Evolutionary conservation across 148 eudicot species (phyloP), one percentile per base, ranked within the genome.

Genomic region (Silene conica): DNA sequence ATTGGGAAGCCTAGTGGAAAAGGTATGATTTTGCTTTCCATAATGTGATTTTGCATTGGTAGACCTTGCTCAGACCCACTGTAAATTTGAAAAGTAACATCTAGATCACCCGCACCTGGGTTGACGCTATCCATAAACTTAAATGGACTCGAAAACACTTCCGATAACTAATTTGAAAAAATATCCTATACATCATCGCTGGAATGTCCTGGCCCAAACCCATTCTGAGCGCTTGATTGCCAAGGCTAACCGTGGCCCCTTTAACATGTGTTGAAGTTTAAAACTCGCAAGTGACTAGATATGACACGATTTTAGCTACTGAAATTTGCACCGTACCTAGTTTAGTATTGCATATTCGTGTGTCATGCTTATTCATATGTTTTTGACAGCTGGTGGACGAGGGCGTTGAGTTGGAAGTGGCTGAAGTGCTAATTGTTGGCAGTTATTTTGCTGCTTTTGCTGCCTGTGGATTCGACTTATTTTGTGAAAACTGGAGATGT

Each of bases 1-100:
- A 59, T 82, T 80, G 87, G 85, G 23, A 86, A 84, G 78, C 70
- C 86, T 52, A 72, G 79, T 70, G 92, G 89, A 56, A 83, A 73
- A 90, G 90, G 95, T 90, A 80, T 34, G 15, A 19, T 41, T 26
- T 25, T 4, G 13, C 34, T 15, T 66, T 60, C 25, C 63, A 8
- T 20, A 50, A 5, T 6, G 25, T 38, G 26, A 20, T 61, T 22
- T 28, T n/a, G n/a, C n/a, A n/a, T n/a, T n/a, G n/a, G n/a, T n/a
- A n/a, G n/a, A n/a, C n/a, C n/a, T n/a, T n/a, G n/a, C n/a, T n/a
- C n/a, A n/a, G n/a, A n/a, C n/a, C n/a, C n/a, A n/a, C 43, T 38
- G 2, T 16, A 4, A 18, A 18, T n/a, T 8, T 19, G 1, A 19
- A 18, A n/a, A n/a, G 6, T 16, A 19, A 21, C 13, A 34, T 13